These are phyloP conservation scores for Oidiodendron maius DNA, from an alignment of 495 filamentous ascomycete genomes.

Conservation along the genomic window DNA sequence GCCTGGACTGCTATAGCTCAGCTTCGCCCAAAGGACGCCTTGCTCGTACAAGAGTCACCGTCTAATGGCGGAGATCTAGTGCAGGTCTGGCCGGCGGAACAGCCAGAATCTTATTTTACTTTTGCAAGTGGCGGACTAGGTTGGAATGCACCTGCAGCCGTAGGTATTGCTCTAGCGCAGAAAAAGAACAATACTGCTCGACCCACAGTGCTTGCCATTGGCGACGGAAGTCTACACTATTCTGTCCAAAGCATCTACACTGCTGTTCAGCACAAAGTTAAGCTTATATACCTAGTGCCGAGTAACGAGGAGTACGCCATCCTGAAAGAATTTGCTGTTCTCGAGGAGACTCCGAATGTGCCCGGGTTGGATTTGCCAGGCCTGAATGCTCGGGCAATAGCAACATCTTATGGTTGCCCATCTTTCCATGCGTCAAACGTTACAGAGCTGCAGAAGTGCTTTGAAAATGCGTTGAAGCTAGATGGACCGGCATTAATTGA, in stretches of 20 bases:
- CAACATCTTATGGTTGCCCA: not conserved
- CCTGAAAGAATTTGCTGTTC: not conserved
- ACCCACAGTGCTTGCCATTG: not conserved
- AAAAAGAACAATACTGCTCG: not conserved
- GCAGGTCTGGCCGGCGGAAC: no score
- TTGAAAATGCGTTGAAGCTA: no score
- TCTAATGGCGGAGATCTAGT: no score
- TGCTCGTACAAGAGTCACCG: no score
- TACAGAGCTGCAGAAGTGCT: no score
- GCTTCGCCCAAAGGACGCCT: no score
- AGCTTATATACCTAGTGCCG: not conserved
- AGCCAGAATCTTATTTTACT: no score
- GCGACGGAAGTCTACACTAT: not conserved
- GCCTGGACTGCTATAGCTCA: no score
- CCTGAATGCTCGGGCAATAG: not conserved
- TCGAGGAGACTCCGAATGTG: not conserved
- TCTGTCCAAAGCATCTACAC: not conserved
- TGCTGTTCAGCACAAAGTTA: not conserved
- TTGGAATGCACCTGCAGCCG: no score
- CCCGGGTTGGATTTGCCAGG: not conserved
- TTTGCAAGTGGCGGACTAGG: no score
- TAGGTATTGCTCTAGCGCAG: not conserved
- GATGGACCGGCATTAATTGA: no score
- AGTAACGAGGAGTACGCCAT: slow-evolving; percentile 1
- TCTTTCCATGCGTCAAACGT: not conserved